Conservation (phyloP, 257 asterid genomes). For the Jacaranda copaia region DNA sequence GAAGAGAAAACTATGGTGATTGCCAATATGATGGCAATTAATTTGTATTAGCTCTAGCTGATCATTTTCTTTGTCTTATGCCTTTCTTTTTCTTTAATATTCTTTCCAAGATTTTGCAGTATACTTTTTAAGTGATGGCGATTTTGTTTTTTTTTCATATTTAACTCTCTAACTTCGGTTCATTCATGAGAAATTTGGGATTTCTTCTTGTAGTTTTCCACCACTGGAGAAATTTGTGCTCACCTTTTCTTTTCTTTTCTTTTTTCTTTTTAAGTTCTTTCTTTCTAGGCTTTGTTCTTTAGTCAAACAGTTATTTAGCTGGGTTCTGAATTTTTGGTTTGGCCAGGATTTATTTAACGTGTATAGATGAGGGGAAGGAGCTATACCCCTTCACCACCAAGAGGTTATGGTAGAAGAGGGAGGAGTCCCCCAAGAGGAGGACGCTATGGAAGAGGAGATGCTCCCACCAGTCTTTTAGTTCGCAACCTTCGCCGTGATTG, state of each 20-base stretch:
- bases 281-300: not conserved
- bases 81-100: not conserved
- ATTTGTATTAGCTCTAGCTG: constrained; percentile 59
- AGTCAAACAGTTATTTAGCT: not conserved
- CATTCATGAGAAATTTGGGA: too few species aligned
- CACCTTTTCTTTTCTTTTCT: not conserved
- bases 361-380: constrained; percentile 87
- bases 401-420: constrained; percentile 90
- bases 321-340: not conserved
- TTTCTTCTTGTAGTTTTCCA: not conserved
- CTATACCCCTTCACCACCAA: constrained; percentile 92
- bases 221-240: not conserved
- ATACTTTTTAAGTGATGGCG: not conserved
- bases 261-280: not conserved
- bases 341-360: constrained; percentile 29
- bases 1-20: constrained; percentile 29
- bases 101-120: not conserved
- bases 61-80: constrained; percentile 33
- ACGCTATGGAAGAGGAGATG: constrained; percentile 64
- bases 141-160: not conserved
- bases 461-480: constrained; percentile 90
- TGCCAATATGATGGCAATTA: constrained; percentile 46
- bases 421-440: constrained; percentile 80
- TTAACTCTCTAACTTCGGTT: not conserved
- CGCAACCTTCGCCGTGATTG: constrained; percentile 96